Conservation (phyloP, 441 rosid species). For the Brassica balearica region DNA sequence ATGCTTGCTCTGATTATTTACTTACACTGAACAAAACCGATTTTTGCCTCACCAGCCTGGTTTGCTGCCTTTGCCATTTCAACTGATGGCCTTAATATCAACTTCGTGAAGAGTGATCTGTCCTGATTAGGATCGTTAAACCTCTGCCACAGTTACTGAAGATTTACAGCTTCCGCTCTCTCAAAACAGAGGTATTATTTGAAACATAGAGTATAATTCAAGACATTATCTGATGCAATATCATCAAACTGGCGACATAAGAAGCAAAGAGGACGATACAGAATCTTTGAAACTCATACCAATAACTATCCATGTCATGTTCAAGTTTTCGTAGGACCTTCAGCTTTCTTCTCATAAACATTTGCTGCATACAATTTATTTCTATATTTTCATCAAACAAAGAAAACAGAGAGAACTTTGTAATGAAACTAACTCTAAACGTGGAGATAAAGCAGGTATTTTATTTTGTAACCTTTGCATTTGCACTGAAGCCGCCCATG, state of each 20-base stretch:
- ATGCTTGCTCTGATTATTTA: conserved; percentile 73
- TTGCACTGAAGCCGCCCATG: conserved; percentile 78
- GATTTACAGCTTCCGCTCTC: conserved; percentile 66
- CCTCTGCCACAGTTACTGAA: conserved; percentile 36
- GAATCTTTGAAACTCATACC: conserved; percentile 58
- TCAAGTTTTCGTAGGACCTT: conserved; percentile 66
- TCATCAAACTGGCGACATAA: conserved; percentile 65
- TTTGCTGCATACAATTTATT: conserved; percentile 48
- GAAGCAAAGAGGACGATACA: conserved; percentile 58
- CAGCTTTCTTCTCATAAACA: conserved; percentile 73
- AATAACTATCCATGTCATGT: conserved; percentile 60
- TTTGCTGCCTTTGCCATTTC: conserved; percentile 79
- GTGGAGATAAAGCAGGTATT: not conserved
- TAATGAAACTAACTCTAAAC: conserved; percentile 4
- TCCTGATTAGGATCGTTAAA: conserved; percentile 84
- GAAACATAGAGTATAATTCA: conserved; percentile 29
- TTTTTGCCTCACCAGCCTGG: conserved; percentile 57
- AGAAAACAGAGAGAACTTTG: conserved; percentile 8
- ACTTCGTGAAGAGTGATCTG: conserved; percentile 43
- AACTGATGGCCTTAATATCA: conserved; percentile 61
- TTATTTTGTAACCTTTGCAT: conserved; percentile 61
- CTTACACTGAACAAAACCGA: conserved; percentile 63
- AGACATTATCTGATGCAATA: conserved; percentile 55
- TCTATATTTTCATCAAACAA: not conserved
- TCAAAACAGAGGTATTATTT: conserved; percentile 89